Evolutionary conservation across 805 yeast genomes (phyloP), one percentile per base, ranked within the genome.

Genomic region (Yamadazyma ubonensis): DNA sequence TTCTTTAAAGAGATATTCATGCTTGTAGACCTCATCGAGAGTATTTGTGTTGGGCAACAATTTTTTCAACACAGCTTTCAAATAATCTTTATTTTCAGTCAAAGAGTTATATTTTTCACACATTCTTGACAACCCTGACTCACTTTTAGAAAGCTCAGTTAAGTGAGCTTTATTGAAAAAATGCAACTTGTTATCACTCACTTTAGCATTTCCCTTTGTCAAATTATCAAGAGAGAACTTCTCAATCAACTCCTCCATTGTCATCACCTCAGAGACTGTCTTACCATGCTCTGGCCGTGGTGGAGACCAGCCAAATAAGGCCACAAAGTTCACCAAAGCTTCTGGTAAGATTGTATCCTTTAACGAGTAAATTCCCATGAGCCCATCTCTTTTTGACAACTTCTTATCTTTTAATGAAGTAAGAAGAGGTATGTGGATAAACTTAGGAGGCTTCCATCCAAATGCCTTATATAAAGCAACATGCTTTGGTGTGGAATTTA

Each of bases 241-340:
- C 19, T 67, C 45, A 9, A 70, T 76, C 39, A 90, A 60, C 23
- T 84, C 78, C 1, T 67, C 48, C 44, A 83, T 52, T 0, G 61
- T 51, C 62, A 75, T 73, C 6, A 79, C 63, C 52, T 83, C 91
- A 37, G 70, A 72, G 0, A 61, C 55, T 18, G 72, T 65, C 20
- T 70, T 67, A 2, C 82, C 78, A 7, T 70, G 59, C 2, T 55
- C 55, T 5, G 64, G 65, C 45, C 86, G 70, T 5, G 80, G 78
- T 3, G 96, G 95, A 4, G 96, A 76, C 99, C 99, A 93, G 0
- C 99, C 99, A 59, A 88, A 85, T 42, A 93, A 67, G 0, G 91
- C 96, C 30, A 83, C 83, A 58, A 88, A 93, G 53, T 93, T 93
- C 5, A 86, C 67, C 28, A 93, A 60, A 0, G 99, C 93, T 56